phyloP scores from a whole-genome alignment of 768 basidiomycete genomes.

The Gloeophyllum trabeum region DNA sequence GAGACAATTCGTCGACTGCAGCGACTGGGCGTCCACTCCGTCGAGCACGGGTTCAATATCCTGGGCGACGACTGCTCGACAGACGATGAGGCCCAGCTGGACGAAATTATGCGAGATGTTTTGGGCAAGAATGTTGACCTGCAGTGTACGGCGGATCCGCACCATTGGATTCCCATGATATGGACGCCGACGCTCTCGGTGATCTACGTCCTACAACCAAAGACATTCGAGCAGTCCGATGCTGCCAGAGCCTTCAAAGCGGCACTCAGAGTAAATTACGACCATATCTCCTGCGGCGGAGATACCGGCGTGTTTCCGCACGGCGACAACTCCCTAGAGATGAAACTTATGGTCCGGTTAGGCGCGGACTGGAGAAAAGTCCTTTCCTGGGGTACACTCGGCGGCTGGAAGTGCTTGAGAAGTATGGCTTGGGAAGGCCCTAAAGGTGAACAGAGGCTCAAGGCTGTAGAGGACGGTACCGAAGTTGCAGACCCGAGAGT shows the following conservation, averaged over 20 bases:
- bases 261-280: slow-evolving; percentile 29
- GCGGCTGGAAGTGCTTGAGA: slow-evolving; percentile 46
- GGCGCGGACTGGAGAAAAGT: slow-evolving; percentile 43
- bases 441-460: slow-evolving; percentile 15
- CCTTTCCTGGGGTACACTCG: slow-evolving; percentile 46
- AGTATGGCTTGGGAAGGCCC: slow-evolving; percentile 33
- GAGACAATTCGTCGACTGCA: slow-evolving; percentile 22
- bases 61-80: slow-evolving; percentile 1
- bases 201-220: slow-evolving; percentile 23
- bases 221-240: slow-evolving; percentile 10
- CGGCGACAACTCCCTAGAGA: slow-evolving; percentile 48
- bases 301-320: slow-evolving; percentile 58
- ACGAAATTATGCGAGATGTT: slow-evolving; percentile 1
- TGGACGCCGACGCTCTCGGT: slow-evolving; percentile 54
- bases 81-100: neutral
- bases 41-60: slow-evolving; percentile 42
- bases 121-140: too few relatives aligned
- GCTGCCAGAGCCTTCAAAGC: slow-evolving; percentile 28
- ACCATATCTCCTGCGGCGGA: slow-evolving; percentile 48
- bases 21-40: slow-evolving; percentile 28
- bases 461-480: slow-evolving; percentile 13
- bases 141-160: neutral
- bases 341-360: slow-evolving; percentile 46
- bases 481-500: slow-evolving; percentile 16
- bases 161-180: slow-evolving; percentile 18